Evolutionary conservation across 306 rosid species (phyloP), one percentile per base, ranked within the genome.

Genomic region (Trifolium pratense): DNA sequence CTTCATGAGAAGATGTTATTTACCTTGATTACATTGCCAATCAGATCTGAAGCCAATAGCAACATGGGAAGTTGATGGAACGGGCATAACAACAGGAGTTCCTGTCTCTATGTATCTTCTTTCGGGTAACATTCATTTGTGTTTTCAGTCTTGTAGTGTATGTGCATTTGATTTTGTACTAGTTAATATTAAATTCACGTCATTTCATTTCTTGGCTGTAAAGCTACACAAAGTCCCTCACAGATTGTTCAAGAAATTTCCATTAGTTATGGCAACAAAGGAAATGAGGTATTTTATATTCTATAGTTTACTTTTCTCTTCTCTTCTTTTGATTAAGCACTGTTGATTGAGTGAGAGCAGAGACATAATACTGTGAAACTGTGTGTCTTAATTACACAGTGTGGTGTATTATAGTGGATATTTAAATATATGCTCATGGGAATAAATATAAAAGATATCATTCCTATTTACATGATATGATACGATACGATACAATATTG

Each of bases 1-100:
- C 69, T 55, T 71, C 40, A 23, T 14, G 71, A 45, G 14, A 66
- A 43, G 17, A 26, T 18, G 68, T 48, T 51, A 58, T 74, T 75
- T 76, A 37, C 71, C 25, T 67, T 79, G 71, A 76, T 55, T 51
- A 34, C 52, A 61, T 77, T 66, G 45, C 67, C 64, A 39, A 83
- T 71, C 86, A 94, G 99, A 88, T 83, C 55, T 94, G 82, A 91
- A 83, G 87, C 89, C 95, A 46, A 84, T 79, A 63, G 91, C 99
- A 76, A 86, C 96, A 12, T 91, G 99, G 99, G 99, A 91, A 91
- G 84, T 94, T 80, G 99, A 94, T 72, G 91, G 87, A 82, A 83
- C 82, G 37, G 96, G 97, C 76, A 83, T 75, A 26, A 68, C 72
- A 53, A 83, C 96, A 10, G 86, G 89, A 70, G 70, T 91, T 77